A percentile compares a stretch with the other conserved stretches of the same genome.
Evolutionary conservation across 192 early-diverging fungal genomes (phyloP).

Genomic region (Podila epicladia): DNA sequence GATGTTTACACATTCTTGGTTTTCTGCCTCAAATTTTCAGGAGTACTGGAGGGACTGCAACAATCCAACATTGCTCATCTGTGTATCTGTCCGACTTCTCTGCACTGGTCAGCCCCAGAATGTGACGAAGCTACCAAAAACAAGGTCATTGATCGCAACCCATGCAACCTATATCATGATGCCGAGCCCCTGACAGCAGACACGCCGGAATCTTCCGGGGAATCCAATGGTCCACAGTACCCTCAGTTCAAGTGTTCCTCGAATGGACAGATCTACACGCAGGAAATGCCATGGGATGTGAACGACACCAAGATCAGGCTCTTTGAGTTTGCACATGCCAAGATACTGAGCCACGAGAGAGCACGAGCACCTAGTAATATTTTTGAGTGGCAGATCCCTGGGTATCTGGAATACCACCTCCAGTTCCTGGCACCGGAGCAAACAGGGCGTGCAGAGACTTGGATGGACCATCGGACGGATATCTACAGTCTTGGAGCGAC

Average conservation of each 20-base stretch:
- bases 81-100: conserved; percentile 31
- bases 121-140: not conserved
- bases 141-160: conserved; percentile 4
- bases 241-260: not conserved
- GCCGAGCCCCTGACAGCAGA: not conserved
- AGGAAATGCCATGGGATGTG: conserved; percentile 6
- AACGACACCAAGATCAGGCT: conserved; percentile 38
- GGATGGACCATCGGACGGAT: conserved; percentile 51
- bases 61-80: conserved; percentile 38
- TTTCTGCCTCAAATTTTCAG: conserved; percentile 38
- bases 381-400: conserved; percentile 45
- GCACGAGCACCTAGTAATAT: conserved; percentile 46
- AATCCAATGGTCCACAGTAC: not conserved
- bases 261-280: not conserved
- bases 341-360: conserved; percentile 46
- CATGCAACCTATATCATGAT: conserved; percentile 24
- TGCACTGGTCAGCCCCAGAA: conserved; percentile 31
- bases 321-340: conserved; percentile 43
- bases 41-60: conserved; percentile 33
- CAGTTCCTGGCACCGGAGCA: conserved; percentile 47
- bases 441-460: conserved; percentile 46
- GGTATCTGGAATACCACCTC: conserved; percentile 40
- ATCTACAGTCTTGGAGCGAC: conserved; percentile 42
- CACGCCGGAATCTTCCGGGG: not conserved
- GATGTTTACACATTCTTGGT: conserved; percentile 30